Conservation (phyloP, 257 asterid species). For the Cruciata laevipes region DNA sequence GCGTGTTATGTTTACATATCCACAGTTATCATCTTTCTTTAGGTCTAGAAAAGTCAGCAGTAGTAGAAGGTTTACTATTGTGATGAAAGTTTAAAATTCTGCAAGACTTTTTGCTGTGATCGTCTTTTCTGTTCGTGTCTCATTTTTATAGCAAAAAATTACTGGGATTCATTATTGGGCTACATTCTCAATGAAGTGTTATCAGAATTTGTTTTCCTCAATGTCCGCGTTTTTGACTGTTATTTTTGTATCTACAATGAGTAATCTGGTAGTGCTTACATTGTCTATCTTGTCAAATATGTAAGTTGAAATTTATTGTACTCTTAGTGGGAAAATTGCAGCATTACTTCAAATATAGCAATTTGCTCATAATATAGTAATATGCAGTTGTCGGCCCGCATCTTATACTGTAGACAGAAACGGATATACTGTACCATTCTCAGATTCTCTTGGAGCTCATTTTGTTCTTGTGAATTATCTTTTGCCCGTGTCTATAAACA, state of each 20-base stretch:
- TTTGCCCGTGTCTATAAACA: background rate
- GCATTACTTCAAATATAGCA: background rate
- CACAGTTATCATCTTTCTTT: background rate
- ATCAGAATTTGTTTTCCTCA: background rate
- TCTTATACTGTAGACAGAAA: background rate
- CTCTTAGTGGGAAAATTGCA: background rate
- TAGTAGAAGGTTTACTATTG: slow-evolving; percentile 1
- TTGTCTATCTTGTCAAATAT: background rate
- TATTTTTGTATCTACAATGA: background rate
- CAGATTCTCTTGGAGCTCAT: background rate
- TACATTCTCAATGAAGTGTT: background rate
- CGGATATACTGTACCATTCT: too few species aligned
- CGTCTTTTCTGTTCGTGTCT: background rate
- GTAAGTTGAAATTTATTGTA: background rate
- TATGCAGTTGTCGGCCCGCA: background rate
- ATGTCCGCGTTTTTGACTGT: background rate
- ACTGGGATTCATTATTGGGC: background rate
- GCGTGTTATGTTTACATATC: too few species aligned
- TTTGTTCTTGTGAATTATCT: background rate
- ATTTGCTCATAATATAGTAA: background rate
- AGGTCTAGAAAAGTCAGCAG: background rate
- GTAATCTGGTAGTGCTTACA: background rate
- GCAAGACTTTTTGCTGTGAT: background rate
- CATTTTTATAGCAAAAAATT: background rate
- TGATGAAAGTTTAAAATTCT: background rate